Conservation (phyloP, 2,329 filamentous ascomycete species). For the Aureobasidium sp. region DNA sequence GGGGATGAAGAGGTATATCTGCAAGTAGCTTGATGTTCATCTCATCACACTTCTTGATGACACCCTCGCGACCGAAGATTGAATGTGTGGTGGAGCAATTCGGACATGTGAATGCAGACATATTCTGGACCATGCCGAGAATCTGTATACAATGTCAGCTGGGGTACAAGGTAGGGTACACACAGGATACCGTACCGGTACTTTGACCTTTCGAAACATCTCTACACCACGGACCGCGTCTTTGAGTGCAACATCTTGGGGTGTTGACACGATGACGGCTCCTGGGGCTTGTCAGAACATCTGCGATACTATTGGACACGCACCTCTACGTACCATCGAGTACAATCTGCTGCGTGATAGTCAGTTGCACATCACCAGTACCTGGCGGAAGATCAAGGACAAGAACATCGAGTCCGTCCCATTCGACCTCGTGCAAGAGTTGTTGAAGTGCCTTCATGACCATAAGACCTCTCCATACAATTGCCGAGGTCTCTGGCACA, state of each 20-base stretch:
- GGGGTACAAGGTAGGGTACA: neutral
- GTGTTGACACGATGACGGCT: conserved; percentile 82
- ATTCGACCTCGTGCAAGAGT: conserved; percentile 88
- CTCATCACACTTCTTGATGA: conserved; percentile 60
- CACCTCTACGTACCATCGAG: conserved; percentile 56
- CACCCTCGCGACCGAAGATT: conserved; percentile 36
- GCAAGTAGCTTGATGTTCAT: conserved; percentile 73
- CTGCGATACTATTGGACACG: neutral
- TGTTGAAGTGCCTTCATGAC: conserved; percentile 96
- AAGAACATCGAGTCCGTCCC: conserved; percentile 80
- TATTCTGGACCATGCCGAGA: conserved; percentile 85
- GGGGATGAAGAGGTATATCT: conserved; percentile 79
- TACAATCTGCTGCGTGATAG: conserved; percentile 91
- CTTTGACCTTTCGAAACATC: conserved; percentile 80
- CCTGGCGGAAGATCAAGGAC: conserved; percentile 89
- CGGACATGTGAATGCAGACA: conserved; percentile 77
- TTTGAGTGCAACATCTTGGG: conserved; percentile 84
- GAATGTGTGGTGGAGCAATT: conserved; percentile 36
- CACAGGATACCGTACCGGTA: conserved; percentile 43
- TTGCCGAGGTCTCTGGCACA: conserved; percentile 66
- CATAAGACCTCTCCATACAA: conserved; percentile 95
- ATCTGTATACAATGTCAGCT: conserved; percentile 31
- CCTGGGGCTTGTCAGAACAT: conserved; percentile 38
- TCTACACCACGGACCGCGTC: conserved; percentile 88
- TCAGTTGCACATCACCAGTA: conserved; percentile 91